Evolutionary conservation across 306 rosid species (phyloP), one percentile per base, ranked within the genome.

Genomic region (Vachellia pachyceras): DNA sequence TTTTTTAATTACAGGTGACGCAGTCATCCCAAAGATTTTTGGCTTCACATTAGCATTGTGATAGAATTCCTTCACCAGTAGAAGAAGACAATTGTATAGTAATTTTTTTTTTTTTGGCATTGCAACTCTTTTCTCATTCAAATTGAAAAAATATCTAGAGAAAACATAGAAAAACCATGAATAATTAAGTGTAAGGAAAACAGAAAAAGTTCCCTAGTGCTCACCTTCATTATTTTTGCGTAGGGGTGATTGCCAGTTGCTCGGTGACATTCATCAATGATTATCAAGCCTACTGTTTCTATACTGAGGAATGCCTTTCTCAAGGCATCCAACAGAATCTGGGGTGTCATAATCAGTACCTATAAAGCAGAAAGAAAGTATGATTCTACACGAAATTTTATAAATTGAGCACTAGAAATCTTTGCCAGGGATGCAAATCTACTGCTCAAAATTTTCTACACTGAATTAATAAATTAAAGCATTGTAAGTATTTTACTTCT

Each of bases 261-360:
- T 73, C 90, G 87, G 71, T 93, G 99, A 81, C 98, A 95, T 82
- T 95, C 98, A 55, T 95, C 99, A 46, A 95, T 79, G 54, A 95
- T 79, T 85, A 95, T 79, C 86, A 95, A 89, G 87, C 92, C 83
- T 61, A 88, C 83, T 18, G 70, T 69, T 84, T 90, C 98, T 61
- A 93, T 68, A 10, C 85, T 88, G 78, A 95, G 44, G 83, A 87
- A 93, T 77, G 93, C 98, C 85, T 90, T 95, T 87, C 94, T 88
- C 78, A 93, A 80, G 77, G 90, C 94, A 86, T 95, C 93, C 84
- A 90, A 83, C 75, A 95, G 95, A 85, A 93, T 89, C 83, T 91
- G 98, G 61, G 99, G 99, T 74, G 99, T 91, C 99, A 95, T 93
- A 60, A 95, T 95, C 73, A 95, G 76, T 73, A 93, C 93, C 99